Evolutionary conservation across 768 basidiomycete species (phyloP), one percentile per base, ranked within the genome.

Genomic region (Pulveroboletus sp.): DNA sequence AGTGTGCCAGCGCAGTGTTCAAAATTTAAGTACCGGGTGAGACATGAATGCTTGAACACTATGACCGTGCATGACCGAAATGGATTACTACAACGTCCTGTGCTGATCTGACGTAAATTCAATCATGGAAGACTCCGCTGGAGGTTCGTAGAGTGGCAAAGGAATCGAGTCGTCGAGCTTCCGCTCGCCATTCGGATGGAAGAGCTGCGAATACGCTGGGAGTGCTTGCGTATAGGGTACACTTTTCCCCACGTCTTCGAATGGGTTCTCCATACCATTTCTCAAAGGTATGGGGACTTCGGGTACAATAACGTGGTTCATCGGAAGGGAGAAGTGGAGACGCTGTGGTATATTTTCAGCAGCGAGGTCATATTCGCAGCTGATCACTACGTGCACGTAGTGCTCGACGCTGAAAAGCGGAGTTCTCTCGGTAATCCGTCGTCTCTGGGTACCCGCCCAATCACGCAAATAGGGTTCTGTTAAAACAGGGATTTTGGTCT

Each of bases 141-240:
- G 53, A 46, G 79, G 82, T 14, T 77, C 78, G 60, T 88, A 88
- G 20, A 77, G 70, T 0, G 88, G 89, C 36, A 88, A 67, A 13
- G 81, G 84, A 14, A 42, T 58, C n/a, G 77, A 79, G 51, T 78
- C 75, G 59, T 90, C 87, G 41, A 87, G 72, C 68, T 81, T 86
- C 46, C 76, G 75, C 44, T 89, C 84, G 16, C 90, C 90, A 56
- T 87, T 86, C 16, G 72, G 59, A 59, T 90, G 70, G 68, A 84
- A 92, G 17, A 92, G 72, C 55, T 90, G 87, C 6, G 86, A 88
- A 60, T 92, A 92, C 4, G 83, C 77, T 2, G 90, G 90, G 17
- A 89, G 78, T 36, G 57, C 58, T 13, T 66, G 64, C 5, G 61
- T 51, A 43, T 58, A 57, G 23, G 55, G 65, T 10, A 56, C 43